Conservation (phyloP, 768 basidiomycete species). For the Suillus variegatus region DNA sequence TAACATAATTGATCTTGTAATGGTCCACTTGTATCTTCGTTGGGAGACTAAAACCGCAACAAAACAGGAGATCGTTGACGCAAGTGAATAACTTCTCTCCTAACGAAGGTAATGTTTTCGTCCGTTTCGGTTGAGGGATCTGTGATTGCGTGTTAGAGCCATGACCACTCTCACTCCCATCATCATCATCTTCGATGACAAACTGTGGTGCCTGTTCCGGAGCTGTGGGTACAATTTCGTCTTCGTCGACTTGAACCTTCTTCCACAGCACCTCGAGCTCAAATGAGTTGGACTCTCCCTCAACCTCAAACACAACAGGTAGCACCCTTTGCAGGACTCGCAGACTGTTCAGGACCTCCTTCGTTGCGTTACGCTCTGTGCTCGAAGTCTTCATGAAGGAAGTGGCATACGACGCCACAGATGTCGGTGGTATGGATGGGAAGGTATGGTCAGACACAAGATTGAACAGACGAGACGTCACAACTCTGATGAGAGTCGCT, state of each 20-base stretch:
- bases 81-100: slow-evolving; percentile 80
- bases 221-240: slow-evolving; percentile 26
- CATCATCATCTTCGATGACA: slow-evolving; percentile 88
- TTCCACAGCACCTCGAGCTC: slow-evolving; percentile 87
- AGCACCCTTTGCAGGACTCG: slow-evolving; percentile 86
- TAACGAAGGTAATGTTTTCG: slow-evolving; percentile 67
- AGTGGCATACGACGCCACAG: slow-evolving; percentile 66
- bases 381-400: slow-evolving; percentile 66
- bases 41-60: slow-evolving; percentile 92
- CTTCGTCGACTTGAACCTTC: slow-evolving; percentile 52
- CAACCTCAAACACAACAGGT: slow-evolving; percentile 85
- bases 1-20: slow-evolving; percentile 83
- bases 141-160: slow-evolving; percentile 24
- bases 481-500: slow-evolving; percentile 73
- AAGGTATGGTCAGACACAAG: slow-evolving; percentile 81
- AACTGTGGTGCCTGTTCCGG: slow-evolving; percentile 58
- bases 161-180: slow-evolving; percentile 42
- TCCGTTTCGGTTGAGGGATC: slow-evolving; percentile 31
- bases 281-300: slow-evolving; percentile 69
- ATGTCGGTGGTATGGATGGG: slow-evolving; percentile 53
- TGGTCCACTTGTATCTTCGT: slow-evolving; percentile 73
- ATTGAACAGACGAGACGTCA: slow-evolving; percentile 69
- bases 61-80: slow-evolving; percentile 86
- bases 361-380: slow-evolving; percentile 67
- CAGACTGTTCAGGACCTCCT: slow-evolving; percentile 90